These are phyloP conservation scores for Phytopythium cucurbitacearum DNA, from an alignment of 352 stramenopile species.

Conservation along the genomic window DNA sequence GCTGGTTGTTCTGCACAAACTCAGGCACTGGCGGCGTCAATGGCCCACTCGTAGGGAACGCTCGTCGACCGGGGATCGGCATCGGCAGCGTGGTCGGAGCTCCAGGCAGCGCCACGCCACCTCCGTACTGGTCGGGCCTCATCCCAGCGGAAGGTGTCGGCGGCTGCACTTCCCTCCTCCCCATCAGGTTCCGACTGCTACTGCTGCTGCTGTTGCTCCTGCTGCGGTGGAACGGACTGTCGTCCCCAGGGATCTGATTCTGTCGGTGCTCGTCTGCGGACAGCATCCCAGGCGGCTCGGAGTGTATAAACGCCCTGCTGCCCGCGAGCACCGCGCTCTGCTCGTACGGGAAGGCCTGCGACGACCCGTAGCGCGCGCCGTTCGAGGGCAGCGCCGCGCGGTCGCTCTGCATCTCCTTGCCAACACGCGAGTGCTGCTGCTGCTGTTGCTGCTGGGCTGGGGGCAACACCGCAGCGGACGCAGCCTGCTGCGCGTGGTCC, in stretches of 20 bases:
- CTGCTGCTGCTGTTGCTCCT: conserved; percentile 5
- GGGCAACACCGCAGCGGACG: conserved; percentile 10
- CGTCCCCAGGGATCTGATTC: background rate
- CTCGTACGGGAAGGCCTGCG: no score
- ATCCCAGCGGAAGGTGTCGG: background rate
- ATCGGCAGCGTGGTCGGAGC: background rate
- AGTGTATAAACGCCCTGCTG: no score
- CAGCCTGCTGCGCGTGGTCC: background rate
- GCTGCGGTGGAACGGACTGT: background rate
- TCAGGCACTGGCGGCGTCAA: no score
- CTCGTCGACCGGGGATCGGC: no score
- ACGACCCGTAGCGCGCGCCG: background rate
- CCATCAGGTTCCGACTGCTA: background rate
- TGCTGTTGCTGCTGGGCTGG: conserved; percentile 14
- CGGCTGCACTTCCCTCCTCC: background rate
- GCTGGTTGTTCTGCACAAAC: no score
- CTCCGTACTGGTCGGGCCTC: background rate
- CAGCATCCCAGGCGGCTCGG: no score
- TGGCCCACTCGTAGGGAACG: background rate
- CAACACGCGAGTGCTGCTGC: conserved; percentile 6
- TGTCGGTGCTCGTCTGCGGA: background rate
- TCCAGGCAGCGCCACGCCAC: background rate
- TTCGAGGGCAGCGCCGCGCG: background rate
- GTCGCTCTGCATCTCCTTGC: background rate
- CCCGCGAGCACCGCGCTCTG: no score